phyloP scores from a whole-genome alignment of 225 moss, liverwort and hornwort species.

The Marchantia paleacea region DNA sequence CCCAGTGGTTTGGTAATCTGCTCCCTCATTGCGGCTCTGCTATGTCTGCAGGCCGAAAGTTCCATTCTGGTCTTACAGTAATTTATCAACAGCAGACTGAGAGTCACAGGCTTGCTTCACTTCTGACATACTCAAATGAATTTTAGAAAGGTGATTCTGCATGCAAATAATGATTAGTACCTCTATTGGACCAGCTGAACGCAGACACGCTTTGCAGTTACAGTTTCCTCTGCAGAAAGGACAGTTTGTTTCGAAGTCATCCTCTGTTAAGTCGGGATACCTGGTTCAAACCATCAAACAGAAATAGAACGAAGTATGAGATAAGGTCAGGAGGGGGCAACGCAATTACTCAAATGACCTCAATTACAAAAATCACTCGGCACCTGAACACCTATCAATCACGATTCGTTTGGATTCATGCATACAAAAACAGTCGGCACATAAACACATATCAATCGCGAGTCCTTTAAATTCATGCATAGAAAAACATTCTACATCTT shows the following conservation, averaged over 20 bases:
- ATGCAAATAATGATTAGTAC: constrained; percentile 26
- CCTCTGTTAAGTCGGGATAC: constrained; percentile 65
- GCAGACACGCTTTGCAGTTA: constrained; percentile 96
- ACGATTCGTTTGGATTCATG: not conserved
- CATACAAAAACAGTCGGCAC: not conserved
- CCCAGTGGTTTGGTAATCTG: too few species aligned
- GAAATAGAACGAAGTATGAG: not conserved
- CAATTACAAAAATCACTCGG: too few species aligned
- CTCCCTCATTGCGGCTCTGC: too few species aligned
- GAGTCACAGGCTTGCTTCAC: too few species aligned
- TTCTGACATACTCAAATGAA: not conserved
- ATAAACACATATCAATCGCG: too few species aligned
- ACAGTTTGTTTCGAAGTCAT: constrained; percentile 65
- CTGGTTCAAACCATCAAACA: constrained; percentile 33
- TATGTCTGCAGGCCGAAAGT: too few species aligned
- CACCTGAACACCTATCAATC: too few species aligned
- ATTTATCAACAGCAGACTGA: too few species aligned
- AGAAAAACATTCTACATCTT: too few species aligned
- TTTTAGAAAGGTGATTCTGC: not conserved
- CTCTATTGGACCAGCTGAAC: constrained; percentile 49
- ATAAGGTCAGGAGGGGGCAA: not conserved
- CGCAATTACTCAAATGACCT: not conserved
- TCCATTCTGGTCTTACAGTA: too few species aligned
- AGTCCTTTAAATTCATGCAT: too few species aligned
- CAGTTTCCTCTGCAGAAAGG: constrained; percentile 88